Base-by-base conservation (phyloP, 2,329 filamentous ascomycete genomes). In the Trichoderma simmonsii region DNA sequence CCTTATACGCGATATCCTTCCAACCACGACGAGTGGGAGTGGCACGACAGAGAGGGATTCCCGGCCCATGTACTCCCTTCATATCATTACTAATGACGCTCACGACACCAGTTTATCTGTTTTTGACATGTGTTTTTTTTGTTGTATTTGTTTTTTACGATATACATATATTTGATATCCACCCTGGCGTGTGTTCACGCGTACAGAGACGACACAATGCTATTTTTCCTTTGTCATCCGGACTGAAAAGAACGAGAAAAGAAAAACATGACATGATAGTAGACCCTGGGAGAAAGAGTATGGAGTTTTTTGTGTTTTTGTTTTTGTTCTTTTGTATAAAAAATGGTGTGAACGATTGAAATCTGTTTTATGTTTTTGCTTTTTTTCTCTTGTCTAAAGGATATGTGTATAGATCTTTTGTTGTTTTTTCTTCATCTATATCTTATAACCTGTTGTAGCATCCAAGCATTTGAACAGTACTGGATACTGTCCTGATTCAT, bases 21-120 rank as follows among this genome's bases (percentile, higher is more conserved):
- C 39, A 48, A 65, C 57, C 21, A 36, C 9, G 76, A 77, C 12
- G 77, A 75, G 7, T 81, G 81, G 81, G 78, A 81, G 61, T 81
- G 80, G 78, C 77, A 80, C 67, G 77, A 78, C 71, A 78, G 76
- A 51, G 80, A 82, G 69, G 79, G 80, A 26, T 79, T 81, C 69
- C 76, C 76, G 30, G 75, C 79, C 43, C 54, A 56, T 18, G 36
- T 54, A 28, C 51, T 59, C 39, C 59, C 51, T 39, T 34, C 24
- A 26, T 62, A 36, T 5, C 65, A 51, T 12, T 56, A 61, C 28
- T 69, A 48, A 69, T 26, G 28, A 34, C 56, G 24, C 7, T 61
- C 21, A 24, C 36, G 36, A 69, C 2, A 26, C 9, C 32, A 48
- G 36, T 61, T 61, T 69, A n/a, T 57, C 11, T 39, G 11, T 69